Conservation (phyloP, 2,329 filamentous ascomycete genomes). For the Blastomyces silverae region DNA sequence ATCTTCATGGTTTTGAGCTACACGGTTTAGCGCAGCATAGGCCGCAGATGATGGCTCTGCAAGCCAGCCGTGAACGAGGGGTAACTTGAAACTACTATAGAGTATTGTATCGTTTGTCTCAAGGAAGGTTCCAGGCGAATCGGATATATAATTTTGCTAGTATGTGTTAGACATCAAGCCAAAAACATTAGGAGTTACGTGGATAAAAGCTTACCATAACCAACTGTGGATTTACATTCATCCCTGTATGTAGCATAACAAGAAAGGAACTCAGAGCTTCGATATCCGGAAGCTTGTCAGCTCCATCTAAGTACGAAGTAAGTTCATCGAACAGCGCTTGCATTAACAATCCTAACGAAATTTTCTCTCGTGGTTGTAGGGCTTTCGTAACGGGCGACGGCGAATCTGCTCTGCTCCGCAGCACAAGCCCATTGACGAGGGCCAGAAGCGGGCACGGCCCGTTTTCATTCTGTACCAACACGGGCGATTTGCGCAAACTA, state of each 20-base stretch:
- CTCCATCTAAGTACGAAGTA: conserved; percentile 65
- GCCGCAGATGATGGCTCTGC: conserved; percentile 59
- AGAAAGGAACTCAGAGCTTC: conserved; percentile 82
- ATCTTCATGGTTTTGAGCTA: conserved; percentile 82
- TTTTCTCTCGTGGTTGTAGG: conserved; percentile 72
- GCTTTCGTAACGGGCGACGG: conserved; percentile 70
- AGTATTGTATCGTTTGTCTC: conserved; percentile 81
- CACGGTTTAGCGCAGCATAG: conserved; percentile 63
- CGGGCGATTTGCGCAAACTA: conserved; percentile 69
- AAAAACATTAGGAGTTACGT: conserved; percentile 10
- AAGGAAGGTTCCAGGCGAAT: conserved; percentile 68
- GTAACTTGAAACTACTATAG: conserved; percentile 82
- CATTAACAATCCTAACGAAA: conserved; percentile 76
- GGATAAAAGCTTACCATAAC: conserved; percentile 46
- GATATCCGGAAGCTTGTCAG: conserved; percentile 71
- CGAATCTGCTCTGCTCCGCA: conserved; percentile 65
- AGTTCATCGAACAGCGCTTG: conserved; percentile 91
- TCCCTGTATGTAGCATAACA: conserved; percentile 82
- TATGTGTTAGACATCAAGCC: background rate
- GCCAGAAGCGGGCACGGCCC: conserved; percentile 90
- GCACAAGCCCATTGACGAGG: conserved; percentile 80
- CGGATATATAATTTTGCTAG: conserved; percentile 39
- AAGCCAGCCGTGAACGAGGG: conserved; percentile 89
- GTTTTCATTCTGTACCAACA: conserved; percentile 87
- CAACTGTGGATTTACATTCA: conserved; percentile 95